These are phyloP conservation scores for Teunomyces aglyptinius DNA, from an alignment of 805 yeast genomes.

Conservation along the genomic window DNA sequence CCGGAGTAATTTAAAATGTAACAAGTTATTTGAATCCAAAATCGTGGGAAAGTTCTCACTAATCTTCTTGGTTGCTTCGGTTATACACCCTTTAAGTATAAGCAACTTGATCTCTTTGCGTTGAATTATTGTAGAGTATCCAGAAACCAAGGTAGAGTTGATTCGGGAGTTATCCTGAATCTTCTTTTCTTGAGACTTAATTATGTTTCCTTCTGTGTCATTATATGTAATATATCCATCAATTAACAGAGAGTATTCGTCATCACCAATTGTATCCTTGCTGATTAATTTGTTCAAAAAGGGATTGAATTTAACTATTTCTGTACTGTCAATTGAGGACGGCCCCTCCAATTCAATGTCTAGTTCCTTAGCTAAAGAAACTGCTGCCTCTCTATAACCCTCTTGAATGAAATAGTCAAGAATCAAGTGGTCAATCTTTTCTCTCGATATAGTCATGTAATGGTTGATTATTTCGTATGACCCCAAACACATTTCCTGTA, in stretches of 20 bases:
- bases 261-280: constrained; percentile 10
- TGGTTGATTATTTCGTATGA: neutral
- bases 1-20: constrained; percentile 72
- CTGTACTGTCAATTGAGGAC: neutral
- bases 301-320: constrained; percentile 8
- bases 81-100: constrained; percentile 60
- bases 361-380: constrained; percentile 58
- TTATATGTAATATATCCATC: constrained; percentile 7
- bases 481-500: neutral
- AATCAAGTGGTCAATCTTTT: constrained; percentile 51
- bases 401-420: constrained; percentile 75
- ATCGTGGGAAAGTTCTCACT: constrained; percentile 62
- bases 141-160: constrained; percentile 24
- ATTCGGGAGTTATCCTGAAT: constrained; percentile 3
- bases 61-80: constrained; percentile 54
- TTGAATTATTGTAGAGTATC: constrained; percentile 49
- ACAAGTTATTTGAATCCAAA: constrained; percentile 57
- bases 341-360: constrained; percentile 24
- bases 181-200: neutral
- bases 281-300: constrained; percentile 10
- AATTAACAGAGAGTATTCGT: constrained; percentile 12
- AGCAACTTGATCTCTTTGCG: constrained; percentile 53
- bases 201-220: neutral
- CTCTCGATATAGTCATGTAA: constrained; percentile 19
- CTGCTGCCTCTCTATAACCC: constrained; percentile 71